Base-by-base conservation (phyloP, 768 basidiomycete species). In the Mrakia blollopis region DNA sequence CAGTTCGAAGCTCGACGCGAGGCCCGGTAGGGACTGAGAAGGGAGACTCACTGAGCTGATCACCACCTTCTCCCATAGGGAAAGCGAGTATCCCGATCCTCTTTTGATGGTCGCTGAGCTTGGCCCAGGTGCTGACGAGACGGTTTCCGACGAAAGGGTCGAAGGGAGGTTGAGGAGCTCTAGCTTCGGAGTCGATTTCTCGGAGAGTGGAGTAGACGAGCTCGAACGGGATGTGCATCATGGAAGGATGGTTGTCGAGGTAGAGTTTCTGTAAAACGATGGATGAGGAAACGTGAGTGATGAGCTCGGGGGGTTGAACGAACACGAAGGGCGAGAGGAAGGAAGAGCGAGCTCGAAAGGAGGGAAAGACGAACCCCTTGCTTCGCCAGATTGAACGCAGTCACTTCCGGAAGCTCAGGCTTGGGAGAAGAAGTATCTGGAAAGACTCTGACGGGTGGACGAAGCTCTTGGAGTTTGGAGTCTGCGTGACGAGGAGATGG, bases 301-400 rank as follows among this genome's bases (percentile, higher is more conserved):
- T 68, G 14, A 41, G 65, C 4, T 13, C 32, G 63, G 23, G 16
- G 35, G 63, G 13, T 6, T 2, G 32, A 32, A n/a, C n/a, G n/a
- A n/a, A n/a, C n/a, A n/a, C n/a, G 63, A 21, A 13, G 8, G 63
- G 37, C 4, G 63, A 10, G 32, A 65, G 30, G 57, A 25, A 65
- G 6, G 65, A 23, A 13, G n/a, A 3, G 65, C 47, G 63, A 65
- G 63, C n/a, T n/a, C n/a, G n/a, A 18, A 10, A 35, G 63, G 39
- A 13, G 7, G 39, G 6, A 30, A 25, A 37, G n/a, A 76, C 75
- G 25, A 16, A 71, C 75, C 25, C 32, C 52, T 25, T 39, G 44
- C n/a, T 76, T 47, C 0, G 68, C 30, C 11, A 76, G 54, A 37
- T 77, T n/a, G 80, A 81, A 71, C 80, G 85, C 75, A 82, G 85